Conservation (phyloP, 805 yeast genomes). For the Yarrowia sp. region DNA sequence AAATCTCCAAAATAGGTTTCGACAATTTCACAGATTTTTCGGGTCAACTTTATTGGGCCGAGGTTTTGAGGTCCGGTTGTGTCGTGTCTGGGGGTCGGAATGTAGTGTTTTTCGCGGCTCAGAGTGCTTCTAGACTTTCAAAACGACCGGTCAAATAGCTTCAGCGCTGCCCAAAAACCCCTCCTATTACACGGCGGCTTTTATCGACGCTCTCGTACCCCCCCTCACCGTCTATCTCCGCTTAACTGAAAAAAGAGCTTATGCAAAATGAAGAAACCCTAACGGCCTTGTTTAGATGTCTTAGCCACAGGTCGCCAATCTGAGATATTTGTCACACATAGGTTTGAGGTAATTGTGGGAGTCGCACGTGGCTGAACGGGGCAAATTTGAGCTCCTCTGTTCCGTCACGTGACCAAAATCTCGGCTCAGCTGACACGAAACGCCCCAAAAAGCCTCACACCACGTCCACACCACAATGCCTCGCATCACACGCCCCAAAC, state of each 20-base stretch:
- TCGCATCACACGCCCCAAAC: constrained; percentile 5
- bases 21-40: constrained; percentile 26
- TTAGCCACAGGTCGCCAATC: neutral
- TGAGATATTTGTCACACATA: constrained; percentile 22
- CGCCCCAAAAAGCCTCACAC: too few species aligned
- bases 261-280: constrained; percentile 7
- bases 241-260: constrained; percentile 20
- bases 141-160: too few species aligned
- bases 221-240: constrained; percentile 22
- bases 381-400: too few species aligned
- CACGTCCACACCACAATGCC: neutral
- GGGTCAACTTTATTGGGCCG: constrained; percentile 25
- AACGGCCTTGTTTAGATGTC: neutral
- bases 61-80: neutral
- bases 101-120: too few species aligned
- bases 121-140: too few species aligned
- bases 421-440: too few species aligned
- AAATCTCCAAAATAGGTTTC: constrained; percentile 21
- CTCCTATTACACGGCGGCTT: too few species aligned
- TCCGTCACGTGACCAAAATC: too few species aligned
- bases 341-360: constrained; percentile 25
- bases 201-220: neutral
- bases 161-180: too few species aligned
- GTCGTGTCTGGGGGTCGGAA: too few species aligned
- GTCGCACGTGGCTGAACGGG: too few species aligned